phyloP scores from a whole-genome alignment of 495 filamentous ascomycete species.

The Penicillium macrosclerotiorum region DNA sequence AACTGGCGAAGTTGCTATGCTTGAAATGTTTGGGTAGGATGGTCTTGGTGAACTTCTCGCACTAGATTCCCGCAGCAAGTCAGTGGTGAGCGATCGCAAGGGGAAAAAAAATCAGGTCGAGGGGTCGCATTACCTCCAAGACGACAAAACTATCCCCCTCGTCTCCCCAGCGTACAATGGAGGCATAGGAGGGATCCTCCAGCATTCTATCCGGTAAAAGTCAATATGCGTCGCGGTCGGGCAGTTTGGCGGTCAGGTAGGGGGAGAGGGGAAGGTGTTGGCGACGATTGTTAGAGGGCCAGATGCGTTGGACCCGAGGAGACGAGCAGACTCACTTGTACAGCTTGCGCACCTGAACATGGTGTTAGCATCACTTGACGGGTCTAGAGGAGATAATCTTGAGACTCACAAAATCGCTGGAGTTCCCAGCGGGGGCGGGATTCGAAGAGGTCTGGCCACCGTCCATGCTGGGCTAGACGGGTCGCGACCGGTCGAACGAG shows the following conservation, averaged over 20 bases:
- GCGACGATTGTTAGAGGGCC: neutral
- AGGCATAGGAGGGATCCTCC: constrained; percentile 88
- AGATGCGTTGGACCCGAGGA: constrained; percentile 9
- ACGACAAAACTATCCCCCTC: constrained; percentile 96
- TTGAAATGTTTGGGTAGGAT: constrained; percentile 99
- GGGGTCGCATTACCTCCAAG: constrained; percentile 67
- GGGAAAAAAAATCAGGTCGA: neutral
- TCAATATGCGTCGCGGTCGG: constrained; percentile 5
- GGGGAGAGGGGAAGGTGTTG: constrained; percentile 2
- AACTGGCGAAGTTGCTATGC: constrained; percentile 98
- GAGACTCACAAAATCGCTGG: constrained; percentile 74
- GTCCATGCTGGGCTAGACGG: constrained; percentile 53
- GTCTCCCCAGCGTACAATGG: constrained; percentile 93
- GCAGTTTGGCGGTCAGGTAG: constrained; percentile 6
- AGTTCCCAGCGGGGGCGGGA: constrained; percentile 61
- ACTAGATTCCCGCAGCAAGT: constrained; percentile 50
- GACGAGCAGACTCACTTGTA: constrained; percentile 73
- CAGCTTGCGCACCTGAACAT: constrained; percentile 85
- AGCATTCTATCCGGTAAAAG: no score
- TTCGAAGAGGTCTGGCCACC: constrained; percentile 49
- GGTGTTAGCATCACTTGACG: constrained; percentile 25
- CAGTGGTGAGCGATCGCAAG: constrained; percentile 8
- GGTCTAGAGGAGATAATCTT: constrained; percentile 7
- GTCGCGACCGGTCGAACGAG: constrained; percentile 49
- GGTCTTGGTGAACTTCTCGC: constrained; percentile 96